Conservation (phyloP, 73 alveolate genomes). For the Urostyla sp. region DNA sequence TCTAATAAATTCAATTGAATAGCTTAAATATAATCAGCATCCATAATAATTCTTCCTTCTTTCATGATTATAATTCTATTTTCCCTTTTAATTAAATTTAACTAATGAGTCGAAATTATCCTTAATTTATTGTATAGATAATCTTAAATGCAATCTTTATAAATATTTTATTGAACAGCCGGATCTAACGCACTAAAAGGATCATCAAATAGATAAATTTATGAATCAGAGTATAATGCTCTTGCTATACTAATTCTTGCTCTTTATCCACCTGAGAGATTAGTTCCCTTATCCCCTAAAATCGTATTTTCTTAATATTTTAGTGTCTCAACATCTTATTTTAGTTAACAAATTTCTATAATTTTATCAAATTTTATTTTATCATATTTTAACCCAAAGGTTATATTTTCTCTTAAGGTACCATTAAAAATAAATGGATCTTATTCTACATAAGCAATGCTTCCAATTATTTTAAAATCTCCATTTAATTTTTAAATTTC, state of each 20-base stretch:
- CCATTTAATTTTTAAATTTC: slow-evolving; percentile 57
- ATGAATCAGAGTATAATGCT: slow-evolving; percentile 86
- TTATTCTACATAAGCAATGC: slow-evolving; percentile 89
- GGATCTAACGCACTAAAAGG: slow-evolving; percentile 90
- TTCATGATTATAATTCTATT: no score
- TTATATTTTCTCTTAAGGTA: slow-evolving; percentile 85
- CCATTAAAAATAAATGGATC: slow-evolving; percentile 89
- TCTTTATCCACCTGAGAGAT: slow-evolving; percentile 93
- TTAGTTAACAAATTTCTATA: slow-evolving; percentile 79
- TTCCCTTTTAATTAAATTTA: no score
- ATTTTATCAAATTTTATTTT: slow-evolving; percentile 55
- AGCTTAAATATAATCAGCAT: no score
- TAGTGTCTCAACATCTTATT: slow-evolving; percentile 81
- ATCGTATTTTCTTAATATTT: slow-evolving; percentile 78
- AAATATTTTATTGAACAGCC: no score
- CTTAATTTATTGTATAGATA: no score
- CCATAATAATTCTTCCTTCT: no score
- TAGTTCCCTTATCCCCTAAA: slow-evolving; percentile 92
- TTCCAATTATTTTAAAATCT: slow-evolving; percentile 70
- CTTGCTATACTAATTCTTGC: slow-evolving; percentile 93
- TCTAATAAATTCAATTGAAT: no score
- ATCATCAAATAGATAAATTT: slow-evolving; percentile 80
- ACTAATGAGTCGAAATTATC: no score
- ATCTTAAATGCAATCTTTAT: no score
- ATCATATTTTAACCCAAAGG: slow-evolving; percentile 68